Base-by-base conservation (phyloP, 2,329 filamentous ascomycete genomes). In the Teratosphaeria viscida region DNA sequence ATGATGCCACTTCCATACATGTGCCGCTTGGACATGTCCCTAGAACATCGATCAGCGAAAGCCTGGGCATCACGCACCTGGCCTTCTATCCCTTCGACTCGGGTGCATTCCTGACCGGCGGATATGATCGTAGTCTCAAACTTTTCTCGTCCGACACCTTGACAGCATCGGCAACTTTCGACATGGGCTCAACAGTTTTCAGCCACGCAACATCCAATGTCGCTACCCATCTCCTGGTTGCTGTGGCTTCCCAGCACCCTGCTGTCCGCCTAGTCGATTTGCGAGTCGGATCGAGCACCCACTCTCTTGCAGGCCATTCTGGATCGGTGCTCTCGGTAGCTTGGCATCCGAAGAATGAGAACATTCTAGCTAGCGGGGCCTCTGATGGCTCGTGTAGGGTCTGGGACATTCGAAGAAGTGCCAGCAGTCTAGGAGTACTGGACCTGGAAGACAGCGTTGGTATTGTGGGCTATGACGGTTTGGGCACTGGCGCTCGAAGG, bases 191-290 rank as follows among this genome's bases (percentile, higher is more conserved):
- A 3, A 86, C 86, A 35, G 79, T 90, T 55, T 90, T 90, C 73
- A 85, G 87, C 0, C 91, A 96, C 72, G 85, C 88, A 0, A 81
- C 89, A 29, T 95, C 91, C 0, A 82, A 86, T 52, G 77, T 92
- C 60, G 82, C 90, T 59, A 77, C 83, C 57, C 81, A 91, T 68
- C 79, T 95, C 0, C 81, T 96, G 3, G 88, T 96, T 10, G 91
- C 92, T 10, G 94, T 90, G 68, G 92, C 89, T 0, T 95, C 91
- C 0, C 90, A 95, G 64, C 86, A 94, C 70, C 89, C 90, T 6
- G 82, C 88, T 29, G 88, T 96, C 14, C 85, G 91, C 16, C 82
- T 97, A 6, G 84, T 96, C 5, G 92, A 97, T 70, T 79, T 96
- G 37, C 87, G 89, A 57, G 92, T 91, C 0, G 90, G 90, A 2